Conservation (phyloP, 2,329 filamentous ascomycete genomes). For the Intubia oerlemansii region DNA sequence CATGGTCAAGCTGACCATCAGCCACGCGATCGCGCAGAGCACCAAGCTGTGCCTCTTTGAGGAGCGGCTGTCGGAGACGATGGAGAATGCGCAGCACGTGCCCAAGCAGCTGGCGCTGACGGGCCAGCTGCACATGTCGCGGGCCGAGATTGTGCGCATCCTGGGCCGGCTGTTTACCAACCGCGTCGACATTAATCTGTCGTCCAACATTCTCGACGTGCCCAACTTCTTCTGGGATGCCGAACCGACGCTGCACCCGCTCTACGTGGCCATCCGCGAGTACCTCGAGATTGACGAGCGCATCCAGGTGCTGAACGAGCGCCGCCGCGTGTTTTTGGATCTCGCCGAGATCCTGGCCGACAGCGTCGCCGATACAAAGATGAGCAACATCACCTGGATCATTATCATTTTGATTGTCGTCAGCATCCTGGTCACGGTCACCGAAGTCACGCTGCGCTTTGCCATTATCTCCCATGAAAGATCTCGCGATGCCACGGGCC, state of each 20-base stretch:
- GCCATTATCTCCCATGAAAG: too few species aligned
- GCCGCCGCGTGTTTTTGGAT: slow-evolving; percentile 89
- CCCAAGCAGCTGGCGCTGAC: slow-evolving; percentile 77
- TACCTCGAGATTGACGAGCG: slow-evolving; percentile 95
- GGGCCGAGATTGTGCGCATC: slow-evolving; percentile 81
- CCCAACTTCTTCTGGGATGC: slow-evolving; percentile 98
- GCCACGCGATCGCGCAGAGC: slow-evolving; percentile 90
- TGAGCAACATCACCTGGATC: slow-evolving; percentile 95
- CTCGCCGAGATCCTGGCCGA: slow-evolving; percentile 88
- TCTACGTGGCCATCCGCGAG: slow-evolving; percentile 86
- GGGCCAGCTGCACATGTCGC: slow-evolving; percentile 74
- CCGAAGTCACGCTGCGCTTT: slow-evolving; percentile 76
- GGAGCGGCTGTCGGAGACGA: slow-evolving; percentile 84
- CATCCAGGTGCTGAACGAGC: slow-evolving; percentile 91
- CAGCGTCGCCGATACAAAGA: slow-evolving; percentile 80
- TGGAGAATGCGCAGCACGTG: slow-evolving; percentile 81
- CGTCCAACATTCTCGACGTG: slow-evolving; percentile 86
- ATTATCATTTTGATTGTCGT: slow-evolving; percentile 85
- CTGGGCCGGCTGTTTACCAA: slow-evolving; percentile 81
- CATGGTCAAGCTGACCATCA: slow-evolving; percentile 97
- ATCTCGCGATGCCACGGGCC: too few species aligned
- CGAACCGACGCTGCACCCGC: slow-evolving; percentile 80
- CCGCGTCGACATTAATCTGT: slow-evolving; percentile 90
- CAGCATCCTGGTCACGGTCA: slow-evolving; percentile 76
- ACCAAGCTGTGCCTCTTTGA: slow-evolving; percentile 94